A percentile compares a stretch with the other conserved stretches of the same genome.
Conservation (phyloP, 352 stramenopile genomes). For the Globisporangium iwayamae region DNA sequence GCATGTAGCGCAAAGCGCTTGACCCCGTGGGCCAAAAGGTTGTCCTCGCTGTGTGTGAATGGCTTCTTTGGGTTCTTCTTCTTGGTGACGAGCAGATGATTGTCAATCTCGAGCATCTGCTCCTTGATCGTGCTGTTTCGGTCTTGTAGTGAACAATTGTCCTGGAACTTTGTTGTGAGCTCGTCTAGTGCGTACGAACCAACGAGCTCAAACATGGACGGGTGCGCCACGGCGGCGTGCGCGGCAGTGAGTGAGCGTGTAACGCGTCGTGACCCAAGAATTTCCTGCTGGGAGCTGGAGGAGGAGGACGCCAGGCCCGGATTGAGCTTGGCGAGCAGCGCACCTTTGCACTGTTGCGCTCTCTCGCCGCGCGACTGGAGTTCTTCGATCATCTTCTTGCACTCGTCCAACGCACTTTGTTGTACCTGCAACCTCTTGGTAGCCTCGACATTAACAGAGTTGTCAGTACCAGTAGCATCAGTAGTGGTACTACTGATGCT, state of each 20-base stretch:
- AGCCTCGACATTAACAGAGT: background rate
- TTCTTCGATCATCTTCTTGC: slow-evolving; percentile 60
- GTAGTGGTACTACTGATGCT: background rate
- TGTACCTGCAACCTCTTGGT: background rate
- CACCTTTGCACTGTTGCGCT: slow-evolving; percentile 60
- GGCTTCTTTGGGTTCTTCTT: slow-evolving; percentile 40
- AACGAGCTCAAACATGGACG: slow-evolving; percentile 86
- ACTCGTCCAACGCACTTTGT: slow-evolving; percentile 26
- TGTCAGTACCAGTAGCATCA: background rate
- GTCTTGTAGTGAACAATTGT: slow-evolving; percentile 42
- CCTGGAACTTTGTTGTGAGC: slow-evolving; percentile 42
- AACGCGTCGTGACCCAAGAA: slow-evolving; percentile 45
- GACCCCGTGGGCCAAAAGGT: slow-evolving; percentile 58
- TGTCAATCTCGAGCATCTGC: slow-evolving; percentile 69
- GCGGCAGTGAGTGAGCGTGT: slow-evolving; percentile 76
- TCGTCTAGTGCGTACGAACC: slow-evolving; percentile 56
- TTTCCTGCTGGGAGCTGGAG: slow-evolving; percentile 5
- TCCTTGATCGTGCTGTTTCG: slow-evolving; percentile 49
- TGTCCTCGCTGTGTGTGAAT: slow-evolving; percentile 62
- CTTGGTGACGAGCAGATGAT: slow-evolving; percentile 54
- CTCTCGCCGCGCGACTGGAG: slow-evolving; percentile 58
- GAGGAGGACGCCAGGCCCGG: slow-evolving; percentile 5
- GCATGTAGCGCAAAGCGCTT: slow-evolving; percentile 54
- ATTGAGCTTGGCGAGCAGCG: slow-evolving; percentile 64
- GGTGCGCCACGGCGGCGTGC: slow-evolving; percentile 72